Percentiles rank a stretch among this genome's conserved stretches.
Conservation (phyloP, 345 rosid species). For the Brassica juncea region DNA sequence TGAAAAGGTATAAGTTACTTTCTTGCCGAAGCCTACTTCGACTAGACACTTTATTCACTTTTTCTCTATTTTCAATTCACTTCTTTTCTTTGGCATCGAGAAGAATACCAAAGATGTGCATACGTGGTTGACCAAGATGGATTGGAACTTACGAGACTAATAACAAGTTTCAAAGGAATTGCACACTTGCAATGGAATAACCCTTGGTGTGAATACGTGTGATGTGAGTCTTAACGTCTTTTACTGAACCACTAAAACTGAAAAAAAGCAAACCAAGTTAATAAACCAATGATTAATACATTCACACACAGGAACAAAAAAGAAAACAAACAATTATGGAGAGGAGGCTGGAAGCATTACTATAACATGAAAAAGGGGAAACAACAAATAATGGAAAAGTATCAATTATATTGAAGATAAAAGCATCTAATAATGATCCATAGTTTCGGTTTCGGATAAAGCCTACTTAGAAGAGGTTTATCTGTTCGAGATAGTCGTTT, state of each 20-base stretch:
- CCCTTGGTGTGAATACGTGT: constrained; percentile 9
- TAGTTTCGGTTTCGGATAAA: constrained; percentile 23
- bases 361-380: not conserved
- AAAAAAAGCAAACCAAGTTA: constrained; percentile 29
- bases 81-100: not conserved
- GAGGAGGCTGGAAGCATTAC: not conserved
- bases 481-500: too few species aligned
- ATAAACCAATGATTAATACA: constrained; percentile 12
- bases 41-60: constrained; percentile 24
- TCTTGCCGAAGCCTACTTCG: constrained; percentile 34
- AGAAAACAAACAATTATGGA: constrained; percentile 4
- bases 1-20: constrained; percentile 30
- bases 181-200: constrained; percentile 13
- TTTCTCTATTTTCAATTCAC: not conserved
- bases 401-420: not conserved
- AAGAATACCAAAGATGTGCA: not conserved
- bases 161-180: not conserved
- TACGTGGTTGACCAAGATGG: not conserved
- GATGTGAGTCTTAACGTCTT: constrained; percentile 24
- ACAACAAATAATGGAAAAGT: not conserved
- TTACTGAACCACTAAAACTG: constrained; percentile 8
- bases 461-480: not conserved
- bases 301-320: constrained; percentile 5
- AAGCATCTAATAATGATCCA: constrained; percentile 1
- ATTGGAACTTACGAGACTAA: constrained; percentile 1